phyloP scores from a whole-genome alignment of 164 flowering plant species.

The Annona cherimola region DNA sequence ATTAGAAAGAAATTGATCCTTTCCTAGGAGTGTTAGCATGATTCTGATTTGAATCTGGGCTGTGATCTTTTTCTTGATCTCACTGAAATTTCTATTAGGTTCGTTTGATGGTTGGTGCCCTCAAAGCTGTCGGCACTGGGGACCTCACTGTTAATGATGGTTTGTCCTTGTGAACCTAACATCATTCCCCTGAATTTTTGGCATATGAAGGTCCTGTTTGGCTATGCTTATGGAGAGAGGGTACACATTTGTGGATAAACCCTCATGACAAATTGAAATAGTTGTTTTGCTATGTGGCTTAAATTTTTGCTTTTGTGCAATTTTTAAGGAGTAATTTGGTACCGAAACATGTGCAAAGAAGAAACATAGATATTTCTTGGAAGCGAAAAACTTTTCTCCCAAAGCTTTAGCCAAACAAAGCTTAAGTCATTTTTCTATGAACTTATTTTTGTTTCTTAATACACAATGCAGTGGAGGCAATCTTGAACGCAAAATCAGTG shows the following conservation, averaged over 20 bases:
- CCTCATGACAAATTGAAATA: no score
- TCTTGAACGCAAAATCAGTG: constrained; percentile 68
- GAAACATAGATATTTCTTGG: no score
- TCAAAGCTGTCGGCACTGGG: constrained; percentile 85
- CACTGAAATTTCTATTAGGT: constrained; percentile 43
- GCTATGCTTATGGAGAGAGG: no score
- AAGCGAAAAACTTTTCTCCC: no score
- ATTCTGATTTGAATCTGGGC: background rate
- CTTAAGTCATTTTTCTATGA: background rate
- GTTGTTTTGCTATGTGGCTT: no score
- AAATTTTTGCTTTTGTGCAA: no score
- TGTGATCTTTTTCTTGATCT: background rate
- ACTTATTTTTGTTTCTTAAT: background rate
- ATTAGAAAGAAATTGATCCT: background rate
- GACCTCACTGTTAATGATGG: constrained; percentile 62
- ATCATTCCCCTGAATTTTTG: background rate
- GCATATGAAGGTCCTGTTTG: background rate
- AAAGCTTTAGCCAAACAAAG: background rate
- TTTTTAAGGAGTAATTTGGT: no score
- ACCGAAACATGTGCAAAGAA: no score
- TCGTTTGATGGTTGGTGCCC: constrained; percentile 81
- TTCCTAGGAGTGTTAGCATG: constrained; percentile 1
- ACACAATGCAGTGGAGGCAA: constrained; percentile 57
- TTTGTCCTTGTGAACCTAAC: constrained; percentile 12
- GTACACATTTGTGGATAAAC: no score